Evolutionary conservation across 139 green algal species (phyloP), one percentile per base, ranked within the genome.

Genomic region (Ulvella scutata): DNA sequence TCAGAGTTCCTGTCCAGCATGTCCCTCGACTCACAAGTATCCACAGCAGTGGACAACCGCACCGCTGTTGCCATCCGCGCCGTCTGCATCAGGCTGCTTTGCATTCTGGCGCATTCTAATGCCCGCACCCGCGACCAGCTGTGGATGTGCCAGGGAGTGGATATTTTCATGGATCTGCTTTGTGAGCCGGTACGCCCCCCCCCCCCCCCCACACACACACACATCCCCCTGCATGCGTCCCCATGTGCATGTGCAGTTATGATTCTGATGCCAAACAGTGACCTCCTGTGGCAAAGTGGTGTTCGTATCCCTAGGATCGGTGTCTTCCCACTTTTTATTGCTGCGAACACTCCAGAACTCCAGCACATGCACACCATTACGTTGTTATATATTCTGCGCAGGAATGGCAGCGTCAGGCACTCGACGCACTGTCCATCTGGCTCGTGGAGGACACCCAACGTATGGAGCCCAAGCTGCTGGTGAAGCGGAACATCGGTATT

Each of bases 101-200:
- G 87, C 74, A 79, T 80, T 40, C 82, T 94, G 81, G 87, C 82
- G 9, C 82, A 82, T 28, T 86, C 80, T 40, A 87, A 78, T 33
- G 60, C 79, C 20, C 80, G 77, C 75, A 87, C 82, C 3, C 79
- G 87, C 0, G 77, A 75, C 21, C 83, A 85, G 77, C 79, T 94
- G 72, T 90, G 85, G 84, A 80, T 73, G 4, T 61, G 76, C 37
- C 75, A 84, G 34, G 88, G 83, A n/a, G 67, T 92, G 35, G 87
- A 89, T 34, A 75, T 90, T 2, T 87, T 94, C 76, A 79, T 94
- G 74, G 43, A 79, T 7, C 83, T 93, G 38, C 88, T 94, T 28
- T 76, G 77, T 23, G 80, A 87, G 44, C 72, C 81, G 81, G 83
- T 80, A 21, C 7, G 62, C 13, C 51, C n/a, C 20, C 13, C 17